Conservation (phyloP, 2,329 filamentous ascomycete genomes). For the Exserohilum rostratum region DNA sequence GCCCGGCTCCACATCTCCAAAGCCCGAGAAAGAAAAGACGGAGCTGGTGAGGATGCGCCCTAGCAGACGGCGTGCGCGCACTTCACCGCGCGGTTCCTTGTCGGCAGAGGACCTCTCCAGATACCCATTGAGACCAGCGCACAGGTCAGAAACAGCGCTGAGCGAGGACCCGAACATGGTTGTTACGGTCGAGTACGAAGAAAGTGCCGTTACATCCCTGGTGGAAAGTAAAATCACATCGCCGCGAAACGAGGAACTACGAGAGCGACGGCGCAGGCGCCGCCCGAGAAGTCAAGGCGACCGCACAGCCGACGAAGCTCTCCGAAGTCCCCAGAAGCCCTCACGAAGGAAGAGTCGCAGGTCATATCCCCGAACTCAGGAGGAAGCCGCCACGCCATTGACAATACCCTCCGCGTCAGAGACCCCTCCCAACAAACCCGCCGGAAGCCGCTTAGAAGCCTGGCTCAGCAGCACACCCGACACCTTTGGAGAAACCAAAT, state of each 20-base stretch:
- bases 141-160: constrained; percentile 34
- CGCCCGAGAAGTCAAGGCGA: constrained; percentile 34
- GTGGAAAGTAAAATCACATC: constrained; percentile 16
- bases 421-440: constrained; percentile 52
- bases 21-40: constrained; percentile 22
- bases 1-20: constrained; percentile 28
- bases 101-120: constrained; percentile 37
- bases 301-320: constrained; percentile 32
- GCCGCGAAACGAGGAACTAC: constrained; percentile 30
- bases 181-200: constrained; percentile 39
- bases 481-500: constrained; percentile 59
- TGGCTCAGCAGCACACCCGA: constrained; percentile 66
- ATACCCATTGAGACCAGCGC: constrained; percentile 22
- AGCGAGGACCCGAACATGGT: constrained; percentile 31
- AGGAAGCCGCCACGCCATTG: constrained; percentile 24
- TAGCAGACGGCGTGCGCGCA: constrained; percentile 33
- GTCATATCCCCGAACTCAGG: constrained; percentile 34
- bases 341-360: constrained; percentile 31
- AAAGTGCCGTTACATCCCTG: constrained; percentile 23
- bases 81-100: constrained; percentile 41
- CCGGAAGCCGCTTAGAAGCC: constrained; percentile 62
- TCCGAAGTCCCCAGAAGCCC: constrained; percentile 25
- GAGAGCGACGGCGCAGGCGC: constrained; percentile 38
- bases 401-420: constrained; percentile 25
- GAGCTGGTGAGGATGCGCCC: constrained; percentile 40